A percentile compares a stretch with the other conserved stretches of the same genome.
Conservation (phyloP, 129 eudicot genomes). For the Solidago caesia region DNA sequence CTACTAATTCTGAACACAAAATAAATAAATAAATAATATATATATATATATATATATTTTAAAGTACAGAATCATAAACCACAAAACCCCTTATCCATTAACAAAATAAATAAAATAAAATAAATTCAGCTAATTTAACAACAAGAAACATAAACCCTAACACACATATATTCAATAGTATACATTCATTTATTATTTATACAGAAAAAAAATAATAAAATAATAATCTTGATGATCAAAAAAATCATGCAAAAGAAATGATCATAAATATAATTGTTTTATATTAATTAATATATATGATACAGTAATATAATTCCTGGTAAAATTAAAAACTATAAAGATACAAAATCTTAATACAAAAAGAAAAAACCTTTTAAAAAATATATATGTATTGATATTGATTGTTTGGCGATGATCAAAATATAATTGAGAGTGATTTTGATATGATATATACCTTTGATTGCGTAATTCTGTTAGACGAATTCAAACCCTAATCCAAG, state of each 20-base stretch:
- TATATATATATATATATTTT: too few species aligned
- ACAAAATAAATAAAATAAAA: conserved; percentile 10
- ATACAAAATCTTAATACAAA: neutral
- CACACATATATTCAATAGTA: neutral
- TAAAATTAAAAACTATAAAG: neutral
- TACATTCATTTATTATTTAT: too few species aligned
- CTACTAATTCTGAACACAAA: conserved; percentile 29
- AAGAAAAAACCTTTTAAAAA: neutral
- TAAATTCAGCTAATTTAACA: conserved; percentile 1
- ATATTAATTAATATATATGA: too few species aligned
- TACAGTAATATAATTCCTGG: too few species aligned
- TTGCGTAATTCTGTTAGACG: conserved; percentile 18
- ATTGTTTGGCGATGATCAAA: neutral
- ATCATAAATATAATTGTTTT: neutral
- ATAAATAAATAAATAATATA: neutral
- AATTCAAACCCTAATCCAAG: conserved; percentile 23
- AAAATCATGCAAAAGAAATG: conserved; percentile 12
- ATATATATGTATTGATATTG: neutral
- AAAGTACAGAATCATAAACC: neutral
- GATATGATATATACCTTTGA: conserved; percentile 2
- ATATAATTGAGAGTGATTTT: neutral
- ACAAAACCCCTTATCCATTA: neutral
- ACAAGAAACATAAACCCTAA: neutral
- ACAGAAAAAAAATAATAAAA: too few species aligned
- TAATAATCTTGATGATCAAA: neutral